Evolutionary conservation across 1,139 yeast species (phyloP), one percentile per base, ranked within the genome.

Genomic region (Waltiozyma sp.): DNA sequence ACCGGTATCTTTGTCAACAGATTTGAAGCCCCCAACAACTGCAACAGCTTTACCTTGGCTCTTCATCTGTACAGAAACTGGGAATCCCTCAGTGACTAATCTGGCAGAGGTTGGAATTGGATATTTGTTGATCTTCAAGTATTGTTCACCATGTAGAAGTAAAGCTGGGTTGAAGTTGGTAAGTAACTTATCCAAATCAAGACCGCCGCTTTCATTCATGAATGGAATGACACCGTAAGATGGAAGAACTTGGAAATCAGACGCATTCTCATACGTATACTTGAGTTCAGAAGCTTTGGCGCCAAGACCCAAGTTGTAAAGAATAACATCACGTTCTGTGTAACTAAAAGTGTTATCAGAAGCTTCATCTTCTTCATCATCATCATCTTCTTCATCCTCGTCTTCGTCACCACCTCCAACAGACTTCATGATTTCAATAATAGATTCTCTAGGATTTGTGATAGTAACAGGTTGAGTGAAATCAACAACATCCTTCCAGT

Each of bases 101-200:
- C 66, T 62, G 13, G 79, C 91, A 46, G 74, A 77, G 5, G 84
- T 76, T 51, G 96, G 95, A 46, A 91, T 70, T 50, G 95, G 94
- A 72, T 75, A 80, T 62, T 82, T 77, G 54, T 74, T 74, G 51
- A 91, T 66, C 65, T 80, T 89, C 55, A 89, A 70, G 64, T 84
- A 91, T 63, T 91, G 97, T 66, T 91, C 98, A 49, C 98, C 98
- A 62, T 91, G 97, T 56, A 91, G 72, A 60, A 91, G 73, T 66
- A 81, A 72, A 79, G 83, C 77, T 53, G 94, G 95, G 67, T 86
- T 86, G 72, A 86, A 89, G 66, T 86, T 80, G 51, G 80, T 83
- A 56, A 86, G 79, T 44, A 80, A 65, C 47, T 68, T 68, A 48
- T 73, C 67, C 59, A 77, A 74, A 37, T 79, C 71, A 45, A 73